Evolutionary conservation across 139 green algal species (phyloP), one percentile per base, ranked within the genome.

Genomic region (Coelastrella sp.): DNA sequence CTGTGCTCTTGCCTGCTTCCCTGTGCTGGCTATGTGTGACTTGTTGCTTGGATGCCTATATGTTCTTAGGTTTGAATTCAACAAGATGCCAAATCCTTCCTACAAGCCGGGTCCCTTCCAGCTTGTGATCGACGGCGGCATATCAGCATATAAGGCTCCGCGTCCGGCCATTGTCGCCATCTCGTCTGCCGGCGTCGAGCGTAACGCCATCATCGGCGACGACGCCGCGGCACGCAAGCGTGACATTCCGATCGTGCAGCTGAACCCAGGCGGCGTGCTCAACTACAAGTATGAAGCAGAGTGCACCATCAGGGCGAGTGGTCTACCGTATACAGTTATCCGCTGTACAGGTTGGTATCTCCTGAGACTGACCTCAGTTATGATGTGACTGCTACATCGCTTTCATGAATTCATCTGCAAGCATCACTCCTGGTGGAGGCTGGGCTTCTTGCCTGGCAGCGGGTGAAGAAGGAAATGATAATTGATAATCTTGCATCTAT

Each of bases 211-310:
- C 59, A 93, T 98, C 35, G 94, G 94, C 0, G 88, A 96, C 48
- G 92, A 98, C 72, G 91, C 82, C 5, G 91, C 90, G 79, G 53
- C 41, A 0, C 88, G 94, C 38, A 91, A 91, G 71, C 51, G 77
- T 35, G 92, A 96, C 79, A 97, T 98, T 78, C 95, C 95, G 69
- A 98, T 98, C 53, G 90, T 98, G 30, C 93, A 96, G 81, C 89
- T 97, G 30, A 98, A 98, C 85, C 95, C 95, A 0, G 92, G 91
- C 3, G 92, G 88, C 76, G 85, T 91, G 2, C 81, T 97, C 17
- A 96, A 97, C 88, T 88, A 89, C 72, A 97, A 97, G 90, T 97
- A 96, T 71, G 79, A 84, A 77, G 92, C 92, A 0, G 94, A 97
- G 87, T 90, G 41, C 17, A 89, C 88, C 1, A 27, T 96, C 32